A percentile compares a stretch with the other conserved stretches of the same genome.
Conservation (phyloP, 192 early-diverging fungal genomes). For the Coemansia nantahalensis region DNA sequence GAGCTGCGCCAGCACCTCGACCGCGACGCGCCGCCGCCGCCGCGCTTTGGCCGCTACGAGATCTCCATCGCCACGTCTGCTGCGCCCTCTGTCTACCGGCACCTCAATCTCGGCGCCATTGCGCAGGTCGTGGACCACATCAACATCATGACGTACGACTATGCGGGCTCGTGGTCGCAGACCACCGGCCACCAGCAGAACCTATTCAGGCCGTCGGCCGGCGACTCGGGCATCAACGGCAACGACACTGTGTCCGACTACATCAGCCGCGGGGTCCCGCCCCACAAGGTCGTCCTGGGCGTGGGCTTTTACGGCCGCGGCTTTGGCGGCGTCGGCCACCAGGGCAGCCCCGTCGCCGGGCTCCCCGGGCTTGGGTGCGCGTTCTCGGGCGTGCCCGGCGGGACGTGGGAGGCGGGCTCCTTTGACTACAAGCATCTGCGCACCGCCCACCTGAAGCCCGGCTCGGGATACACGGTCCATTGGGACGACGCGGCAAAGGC, state of each 20-base stretch:
- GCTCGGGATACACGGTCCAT: conserved; percentile 60
- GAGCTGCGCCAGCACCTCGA: conserved; percentile 71
- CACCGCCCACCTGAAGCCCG: conserved; percentile 44
- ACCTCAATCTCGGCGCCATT: conserved; percentile 61
- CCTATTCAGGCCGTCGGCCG: conserved; percentile 62
- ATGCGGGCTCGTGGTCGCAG: conserved; percentile 62
- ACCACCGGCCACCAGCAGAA: conserved; percentile 85
- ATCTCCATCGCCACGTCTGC: conserved; percentile 70
- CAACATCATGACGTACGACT: conserved; percentile 94
- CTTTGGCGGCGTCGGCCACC: conserved; percentile 75
- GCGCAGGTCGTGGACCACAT: conserved; percentile 69
- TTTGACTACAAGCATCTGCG: conserved; percentile 84
- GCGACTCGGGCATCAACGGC: conserved; percentile 59
- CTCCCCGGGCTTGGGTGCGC: conserved; percentile 57
- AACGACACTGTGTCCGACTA: conserved; percentile 69
- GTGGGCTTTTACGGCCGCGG: conserved; percentile 91
- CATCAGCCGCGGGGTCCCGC: conserved; percentile 69
- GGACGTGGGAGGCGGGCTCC: conserved; percentile 88
- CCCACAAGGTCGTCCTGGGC: conserved; percentile 85
- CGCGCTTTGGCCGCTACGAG: conserved; percentile 56
- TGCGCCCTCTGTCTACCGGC: conserved; percentile 60
- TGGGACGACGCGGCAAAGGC: conserved; percentile 78
- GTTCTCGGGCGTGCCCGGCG: conserved; percentile 71
- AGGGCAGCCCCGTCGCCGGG: conserved; percentile 28
- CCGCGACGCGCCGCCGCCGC: conserved; percentile 13